Base-by-base conservation (phyloP, 768 basidiomycete species). In the Suillus tomentosus region DNA sequence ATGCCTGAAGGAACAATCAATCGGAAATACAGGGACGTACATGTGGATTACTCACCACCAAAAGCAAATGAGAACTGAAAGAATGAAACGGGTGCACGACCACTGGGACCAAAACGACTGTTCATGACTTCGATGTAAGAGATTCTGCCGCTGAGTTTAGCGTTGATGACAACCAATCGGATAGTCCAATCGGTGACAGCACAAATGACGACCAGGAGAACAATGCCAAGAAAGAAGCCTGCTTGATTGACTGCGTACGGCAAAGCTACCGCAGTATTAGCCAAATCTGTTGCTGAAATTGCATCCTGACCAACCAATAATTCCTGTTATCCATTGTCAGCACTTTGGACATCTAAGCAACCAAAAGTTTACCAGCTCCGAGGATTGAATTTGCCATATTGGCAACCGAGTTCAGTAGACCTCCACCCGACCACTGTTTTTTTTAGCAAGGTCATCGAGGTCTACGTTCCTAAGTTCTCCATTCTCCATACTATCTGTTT, bases 61-160 rank as follows among this genome's bases (percentile, higher is more conserved):
- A 97, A 97, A 9, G 97, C 97, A 73, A 99, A 99, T 4, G 95
- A 82, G 73, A 99, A 99, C 74, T 99, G 97, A 73, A 99, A 99
- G 75, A 98, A 90, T 0, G 96, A 96, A 19, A 97, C 93, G 0
- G 94, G 93, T 2, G 94, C 93, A 59, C 94, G 86, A n/a, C 97
- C 97, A 61, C 88, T 89, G 14, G 85, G 76, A 9, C 97, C 97
- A 76, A 96, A 99, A 76, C 92, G 96, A 59, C 87, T 90, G 73
- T 92, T 81, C 95, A 98, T 96, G 62, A 97, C 91, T 68, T 91
- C 95, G 64, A 96, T 95, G 72, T 98, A 98, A 2, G 94, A 94
- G 68, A 87, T 88, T 56, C 92, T 82, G 1, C 97, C 96, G 69
- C 94, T 95, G 63, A 99, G 81, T 80, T 99, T 99, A 39, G 95